A percentile compares a stretch with the other conserved stretches of the same genome.
These are phyloP conservation scores for Aspergillus bridgeri DNA, from an alignment of 495 filamentous ascomycete species.

Conservation along the genomic window DNA sequence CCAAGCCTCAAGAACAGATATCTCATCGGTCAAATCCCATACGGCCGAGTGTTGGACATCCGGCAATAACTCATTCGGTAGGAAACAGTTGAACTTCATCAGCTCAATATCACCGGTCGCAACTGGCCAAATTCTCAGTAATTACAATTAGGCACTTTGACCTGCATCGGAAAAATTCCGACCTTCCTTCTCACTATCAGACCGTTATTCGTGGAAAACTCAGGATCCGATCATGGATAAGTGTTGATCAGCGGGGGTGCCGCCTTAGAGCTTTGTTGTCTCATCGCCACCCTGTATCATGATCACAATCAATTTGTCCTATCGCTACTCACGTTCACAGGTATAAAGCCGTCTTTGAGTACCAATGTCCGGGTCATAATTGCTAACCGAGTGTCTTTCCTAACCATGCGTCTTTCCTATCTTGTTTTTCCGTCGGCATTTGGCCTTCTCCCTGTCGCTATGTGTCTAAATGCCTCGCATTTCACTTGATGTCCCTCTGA, in stretches of 20 bases:
- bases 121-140: too few relatives aligned
- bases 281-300: neutral
- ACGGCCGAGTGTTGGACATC: too few relatives aligned
- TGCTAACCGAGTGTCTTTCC: neutral
- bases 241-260: neutral
- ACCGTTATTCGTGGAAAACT: neutral
- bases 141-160: neutral
- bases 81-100: too few relatives aligned
- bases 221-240: neutral
- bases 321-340: neutral
- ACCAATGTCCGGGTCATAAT: neutral
- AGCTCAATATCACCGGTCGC: too few relatives aligned
- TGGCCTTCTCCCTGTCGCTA: neutral
- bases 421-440: neutral
- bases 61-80: too few relatives aligned
- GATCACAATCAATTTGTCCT: neutral
- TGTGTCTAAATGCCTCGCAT: neutral
- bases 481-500: neutral
- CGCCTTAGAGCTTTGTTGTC: neutral
- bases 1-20: too few relatives aligned
- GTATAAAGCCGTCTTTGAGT: neutral
- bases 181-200: neutral
- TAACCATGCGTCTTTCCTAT: neutral
- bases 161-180: neutral
- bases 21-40: too few relatives aligned